Evolutionary conservation across 2,329 filamentous ascomycete species (phyloP).

Genomic region (Lachnellula occidentalis): DNA sequence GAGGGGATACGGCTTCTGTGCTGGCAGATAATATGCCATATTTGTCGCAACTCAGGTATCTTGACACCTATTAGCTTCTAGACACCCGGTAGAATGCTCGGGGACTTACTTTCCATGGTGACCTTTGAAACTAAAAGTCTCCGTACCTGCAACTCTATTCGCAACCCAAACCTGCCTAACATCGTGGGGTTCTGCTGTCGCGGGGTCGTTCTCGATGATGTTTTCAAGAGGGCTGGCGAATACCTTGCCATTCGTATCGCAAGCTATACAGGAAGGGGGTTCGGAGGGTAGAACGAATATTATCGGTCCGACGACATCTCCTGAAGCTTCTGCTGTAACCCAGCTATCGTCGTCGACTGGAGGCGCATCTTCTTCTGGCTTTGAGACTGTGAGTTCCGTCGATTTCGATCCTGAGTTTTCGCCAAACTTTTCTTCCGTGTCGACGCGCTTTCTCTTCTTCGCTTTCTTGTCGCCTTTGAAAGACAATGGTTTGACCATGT

Average conservation of each 20-base stretch:
- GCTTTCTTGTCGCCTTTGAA: slow-evolving; percentile 98
- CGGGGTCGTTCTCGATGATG: slow-evolving; percentile 73
- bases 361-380: slow-evolving; percentile 16
- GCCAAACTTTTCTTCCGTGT: slow-evolving; percentile 36
- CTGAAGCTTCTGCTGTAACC: slow-evolving; percentile 73
- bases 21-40: slow-evolving; percentile 72
- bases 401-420: slow-evolving; percentile 25
- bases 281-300: slow-evolving; percentile 76
- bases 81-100: not conserved
- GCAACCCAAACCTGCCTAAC: slow-evolving; percentile 95
- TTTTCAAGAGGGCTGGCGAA: slow-evolving; percentile 82
- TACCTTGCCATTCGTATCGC: slow-evolving; percentile 80
- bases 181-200: slow-evolving; percentile 91
- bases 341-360: slow-evolving; percentile 70
- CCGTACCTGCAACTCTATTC: slow-evolving; percentile 75
- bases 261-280: slow-evolving; percentile 69
- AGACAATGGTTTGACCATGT: slow-evolving; percentile 80
- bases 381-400: slow-evolving; percentile 18
- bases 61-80: slow-evolving; percentile 31
- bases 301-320: slow-evolving; percentile 75
- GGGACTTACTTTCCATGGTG: slow-evolving; percentile 70
- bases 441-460: slow-evolving; percentile 81
- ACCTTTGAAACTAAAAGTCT: slow-evolving; percentile 79
- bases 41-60: slow-evolving; percentile 82
- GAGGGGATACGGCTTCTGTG: slow-evolving; percentile 73